phyloP scores from a whole-genome alignment of 1,284 basidiomycete species.

The Marasmius fiardii region DNA sequence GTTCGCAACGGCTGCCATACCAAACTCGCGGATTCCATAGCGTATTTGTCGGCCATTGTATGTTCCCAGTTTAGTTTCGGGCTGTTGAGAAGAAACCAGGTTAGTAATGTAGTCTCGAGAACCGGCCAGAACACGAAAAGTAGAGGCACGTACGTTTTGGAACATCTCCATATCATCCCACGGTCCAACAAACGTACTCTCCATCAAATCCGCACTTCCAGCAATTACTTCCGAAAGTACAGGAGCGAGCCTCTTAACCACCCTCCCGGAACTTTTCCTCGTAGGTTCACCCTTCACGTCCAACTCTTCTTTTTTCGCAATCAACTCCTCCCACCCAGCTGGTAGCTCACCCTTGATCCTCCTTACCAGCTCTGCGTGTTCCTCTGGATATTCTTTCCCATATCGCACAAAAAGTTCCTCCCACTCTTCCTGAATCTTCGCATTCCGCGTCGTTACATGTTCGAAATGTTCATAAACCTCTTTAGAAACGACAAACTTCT shows the following conservation, averaged over 20 bases:
- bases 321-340: constrained; percentile 63
- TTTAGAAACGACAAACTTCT: constrained; percentile 59
- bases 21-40: constrained; percentile 80
- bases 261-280: constrained; percentile 73
- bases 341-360: constrained; percentile 68
- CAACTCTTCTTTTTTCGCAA: constrained; percentile 50
- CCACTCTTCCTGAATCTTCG: constrained; percentile 39
- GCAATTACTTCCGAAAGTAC: constrained; percentile 59
- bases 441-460: not conserved
- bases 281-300: constrained; percentile 63
- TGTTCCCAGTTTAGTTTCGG: constrained; percentile 52
- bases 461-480: constrained; percentile 41
- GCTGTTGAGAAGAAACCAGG: constrained; percentile 26
- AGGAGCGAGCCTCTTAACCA: constrained; percentile 57
- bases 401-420: constrained; percentile 55
- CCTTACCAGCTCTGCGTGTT: constrained; percentile 63
- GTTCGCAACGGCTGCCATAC: constrained; percentile 76
- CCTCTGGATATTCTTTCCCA: constrained; percentile 56
- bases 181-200: constrained; percentile 68
- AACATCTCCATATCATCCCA: constrained; percentile 65
- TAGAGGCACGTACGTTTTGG: constrained; percentile 35
- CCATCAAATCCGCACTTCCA: constrained; percentile 72
- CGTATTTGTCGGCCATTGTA: constrained; percentile 73
- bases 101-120: too few species aligned
- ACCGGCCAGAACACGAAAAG: too few species aligned